These are phyloP conservation scores for Rhodotorula sp. DNA, from an alignment of 1,284 basidiomycete species.

Conservation along the genomic window DNA sequence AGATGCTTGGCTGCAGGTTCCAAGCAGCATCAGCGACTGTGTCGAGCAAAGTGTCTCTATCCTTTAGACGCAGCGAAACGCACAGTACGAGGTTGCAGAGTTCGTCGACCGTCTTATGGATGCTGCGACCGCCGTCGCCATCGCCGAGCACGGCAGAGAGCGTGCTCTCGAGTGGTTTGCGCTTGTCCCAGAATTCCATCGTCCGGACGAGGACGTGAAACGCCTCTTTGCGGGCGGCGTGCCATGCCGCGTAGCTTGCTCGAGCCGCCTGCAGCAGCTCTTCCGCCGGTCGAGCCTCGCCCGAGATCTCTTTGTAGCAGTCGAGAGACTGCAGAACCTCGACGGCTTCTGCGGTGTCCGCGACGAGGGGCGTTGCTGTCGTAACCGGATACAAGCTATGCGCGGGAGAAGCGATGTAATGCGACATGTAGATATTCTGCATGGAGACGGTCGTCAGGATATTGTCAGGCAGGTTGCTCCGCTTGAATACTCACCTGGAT, in stretches of 20 bases:
- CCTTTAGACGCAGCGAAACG: neutral
- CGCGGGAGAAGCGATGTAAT: slow-evolving; percentile 14
- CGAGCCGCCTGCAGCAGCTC: neutral
- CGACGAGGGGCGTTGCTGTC: neutral
- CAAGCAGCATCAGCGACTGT: neutral
- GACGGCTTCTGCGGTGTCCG: neutral
- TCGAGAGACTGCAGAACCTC: neutral
- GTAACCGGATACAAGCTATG: neutral
- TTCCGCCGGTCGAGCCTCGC: neutral
- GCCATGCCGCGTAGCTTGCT: neutral
- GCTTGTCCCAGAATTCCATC: slow-evolving; percentile 36
- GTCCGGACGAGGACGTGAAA: slow-evolving; percentile 12
- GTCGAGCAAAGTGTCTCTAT: too few species aligned
- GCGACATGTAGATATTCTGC: slow-evolving; percentile 34
- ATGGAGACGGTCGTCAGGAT: neutral
- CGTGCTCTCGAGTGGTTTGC: slow-evolving; percentile 8
- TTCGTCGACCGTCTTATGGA: slow-evolving; percentile 10
- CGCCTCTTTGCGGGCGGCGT: neutral
- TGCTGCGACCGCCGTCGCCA: neutral
- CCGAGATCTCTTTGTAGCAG: neutral
- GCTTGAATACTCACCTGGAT: slow-evolving; percentile 22
- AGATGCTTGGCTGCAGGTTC: slow-evolving; percentile 15
- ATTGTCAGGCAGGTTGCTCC: neutral
- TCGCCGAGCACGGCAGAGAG: slow-evolving; percentile 12
- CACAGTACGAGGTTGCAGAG: slow-evolving; percentile 26